phyloP scores from a whole-genome alignment of 2,329 filamentous ascomycete species.

The Knoxdaviesia proteae region DNA sequence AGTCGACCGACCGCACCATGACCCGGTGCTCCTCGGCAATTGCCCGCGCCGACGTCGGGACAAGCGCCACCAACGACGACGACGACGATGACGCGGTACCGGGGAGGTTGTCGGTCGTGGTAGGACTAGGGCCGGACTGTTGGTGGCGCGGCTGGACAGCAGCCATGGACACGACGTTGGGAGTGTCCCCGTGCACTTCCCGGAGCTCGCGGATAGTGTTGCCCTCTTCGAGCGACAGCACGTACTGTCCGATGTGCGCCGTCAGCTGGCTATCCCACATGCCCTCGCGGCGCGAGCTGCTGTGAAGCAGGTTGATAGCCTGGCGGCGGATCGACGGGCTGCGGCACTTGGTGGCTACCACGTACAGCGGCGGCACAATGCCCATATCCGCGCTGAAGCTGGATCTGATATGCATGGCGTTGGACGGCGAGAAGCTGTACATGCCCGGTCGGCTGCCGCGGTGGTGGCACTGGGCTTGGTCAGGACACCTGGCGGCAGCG shows the following conservation, averaged over 20 bases:
- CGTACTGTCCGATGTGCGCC: slow-evolving; percentile 32
- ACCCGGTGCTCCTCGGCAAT: slow-evolving; percentile 33
- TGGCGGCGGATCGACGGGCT: slow-evolving; percentile 33
- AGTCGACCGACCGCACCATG: slow-evolving; percentile 34
- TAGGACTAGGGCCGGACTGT: slow-evolving; percentile 8
- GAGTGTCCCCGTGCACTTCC: no score
- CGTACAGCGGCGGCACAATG: slow-evolving; percentile 42
- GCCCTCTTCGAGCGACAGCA: slow-evolving; percentile 32
- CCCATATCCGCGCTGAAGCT: slow-evolving; percentile 44
- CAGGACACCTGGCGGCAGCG: slow-evolving; percentile 21
- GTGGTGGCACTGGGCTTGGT: slow-evolving; percentile 22
- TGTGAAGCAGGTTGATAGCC: slow-evolving; percentile 38
- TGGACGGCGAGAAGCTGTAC: slow-evolving; percentile 21
- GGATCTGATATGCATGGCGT: slow-evolving; percentile 31
- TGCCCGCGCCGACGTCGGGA: neutral
- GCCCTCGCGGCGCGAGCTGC: slow-evolving; percentile 40
- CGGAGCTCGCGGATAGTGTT: slow-evolving; percentile 7
- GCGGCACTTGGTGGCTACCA: slow-evolving; percentile 46
- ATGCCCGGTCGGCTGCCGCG: slow-evolving; percentile 12
- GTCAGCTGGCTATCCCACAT: slow-evolving; percentile 48
- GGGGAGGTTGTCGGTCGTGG: no score
- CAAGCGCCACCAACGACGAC: no score
- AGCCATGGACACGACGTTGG: neutral
- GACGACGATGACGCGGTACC: no score
- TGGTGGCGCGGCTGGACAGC: slow-evolving; percentile 6